These are phyloP conservation scores for Thelonectria olida DNA, from an alignment of 2,329 filamentous ascomycete genomes.

Conservation along the genomic window DNA sequence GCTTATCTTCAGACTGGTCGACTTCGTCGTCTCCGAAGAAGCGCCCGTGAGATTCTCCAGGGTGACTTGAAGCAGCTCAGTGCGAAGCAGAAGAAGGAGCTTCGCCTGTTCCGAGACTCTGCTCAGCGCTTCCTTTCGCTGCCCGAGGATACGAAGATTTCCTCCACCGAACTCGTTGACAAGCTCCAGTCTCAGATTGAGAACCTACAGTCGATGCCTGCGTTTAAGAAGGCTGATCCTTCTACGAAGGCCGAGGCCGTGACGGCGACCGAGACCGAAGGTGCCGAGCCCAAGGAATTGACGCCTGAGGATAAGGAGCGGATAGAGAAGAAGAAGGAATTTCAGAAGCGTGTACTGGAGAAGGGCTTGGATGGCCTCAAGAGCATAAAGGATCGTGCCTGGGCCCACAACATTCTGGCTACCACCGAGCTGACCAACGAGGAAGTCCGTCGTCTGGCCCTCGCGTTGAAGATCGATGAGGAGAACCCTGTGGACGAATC, in stretches of 20 bases:
- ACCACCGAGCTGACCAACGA: slow-evolving; percentile 50
- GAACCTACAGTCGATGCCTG: slow-evolving; percentile 44
- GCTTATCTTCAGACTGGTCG: slow-evolving; percentile 38
- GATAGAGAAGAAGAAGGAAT: slow-evolving; percentile 34
- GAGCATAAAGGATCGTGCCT: slow-evolving; percentile 43
- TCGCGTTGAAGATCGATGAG: slow-evolving; percentile 68
- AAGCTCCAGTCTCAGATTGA: slow-evolving; percentile 46
- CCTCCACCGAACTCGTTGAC: slow-evolving; percentile 42
- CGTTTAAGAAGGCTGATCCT: slow-evolving; percentile 43
- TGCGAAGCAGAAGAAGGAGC: slow-evolving; percentile 77
- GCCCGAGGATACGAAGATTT: slow-evolving; percentile 43
- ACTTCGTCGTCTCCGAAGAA: slow-evolving; percentile 42
- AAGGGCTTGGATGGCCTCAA: slow-evolving; percentile 48
- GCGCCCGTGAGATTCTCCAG: slow-evolving; percentile 46
- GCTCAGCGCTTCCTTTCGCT: slow-evolving; percentile 68
- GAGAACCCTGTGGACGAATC: slow-evolving; percentile 79
- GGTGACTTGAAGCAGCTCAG: slow-evolving; percentile 62
- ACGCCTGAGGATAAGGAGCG: slow-evolving; percentile 29
- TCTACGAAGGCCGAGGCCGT: background rate
- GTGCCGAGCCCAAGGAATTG: slow-evolving; percentile 22
- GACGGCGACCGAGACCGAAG: background rate
- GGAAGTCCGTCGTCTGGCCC: slow-evolving; percentile 63
- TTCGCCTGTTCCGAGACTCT: slow-evolving; percentile 76
- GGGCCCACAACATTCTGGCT: slow-evolving; percentile 46
- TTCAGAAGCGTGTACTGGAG: slow-evolving; percentile 44